phyloP scores from a whole-genome alignment of 768 basidiomycete species.

The Coprinopsis marcescibilis region DNA sequence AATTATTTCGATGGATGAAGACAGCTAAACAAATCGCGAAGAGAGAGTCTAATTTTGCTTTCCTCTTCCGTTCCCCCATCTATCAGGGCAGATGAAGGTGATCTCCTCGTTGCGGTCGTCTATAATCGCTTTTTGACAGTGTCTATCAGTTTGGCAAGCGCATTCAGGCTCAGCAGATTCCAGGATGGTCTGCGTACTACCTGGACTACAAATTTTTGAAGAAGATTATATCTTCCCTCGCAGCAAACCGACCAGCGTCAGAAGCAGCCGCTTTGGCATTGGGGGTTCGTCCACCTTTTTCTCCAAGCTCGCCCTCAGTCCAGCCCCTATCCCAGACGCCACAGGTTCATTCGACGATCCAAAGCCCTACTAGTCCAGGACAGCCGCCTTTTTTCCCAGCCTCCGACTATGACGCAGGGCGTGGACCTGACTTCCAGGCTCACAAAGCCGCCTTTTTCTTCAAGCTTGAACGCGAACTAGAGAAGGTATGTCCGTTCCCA shows the following conservation, averaged over 20 bases:
- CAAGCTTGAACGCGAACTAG: constrained; percentile 94
- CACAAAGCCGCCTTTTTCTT: constrained; percentile 99
- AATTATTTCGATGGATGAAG: neutral
- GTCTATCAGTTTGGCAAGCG: constrained; percentile 92
- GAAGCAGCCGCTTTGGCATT: constrained; percentile 85
- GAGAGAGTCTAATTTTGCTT: neutral
- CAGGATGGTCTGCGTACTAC: constrained; percentile 94
- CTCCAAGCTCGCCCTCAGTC: constrained; percentile 25
- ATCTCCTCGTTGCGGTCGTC: constrained; percentile 9
- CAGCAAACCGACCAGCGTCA: constrained; percentile 82
- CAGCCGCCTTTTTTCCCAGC: constrained; percentile 56
- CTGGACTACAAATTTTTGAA: constrained; percentile 98
- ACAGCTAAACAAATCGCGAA: neutral
- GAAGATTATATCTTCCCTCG: constrained; percentile 96
- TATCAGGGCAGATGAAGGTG: constrained; percentile 28
- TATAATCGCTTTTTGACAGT: constrained; percentile 9
- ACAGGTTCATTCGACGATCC: constrained; percentile 24
- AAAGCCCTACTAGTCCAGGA: constrained; percentile 34
- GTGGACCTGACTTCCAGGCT: constrained; percentile 84
- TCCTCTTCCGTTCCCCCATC: neutral
- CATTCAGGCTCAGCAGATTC: constrained; percentile 92
- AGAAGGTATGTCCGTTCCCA: constrained; percentile 61
- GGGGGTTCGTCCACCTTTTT: constrained; percentile 66
- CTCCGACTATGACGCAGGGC: constrained; percentile 60
- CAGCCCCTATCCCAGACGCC: constrained; percentile 26